A percentile compares a stretch with the other conserved stretches of the same genome.
Evolutionary conservation across 306 rosid species (phyloP).

Genomic region (Gastrolobium bilobum): DNA sequence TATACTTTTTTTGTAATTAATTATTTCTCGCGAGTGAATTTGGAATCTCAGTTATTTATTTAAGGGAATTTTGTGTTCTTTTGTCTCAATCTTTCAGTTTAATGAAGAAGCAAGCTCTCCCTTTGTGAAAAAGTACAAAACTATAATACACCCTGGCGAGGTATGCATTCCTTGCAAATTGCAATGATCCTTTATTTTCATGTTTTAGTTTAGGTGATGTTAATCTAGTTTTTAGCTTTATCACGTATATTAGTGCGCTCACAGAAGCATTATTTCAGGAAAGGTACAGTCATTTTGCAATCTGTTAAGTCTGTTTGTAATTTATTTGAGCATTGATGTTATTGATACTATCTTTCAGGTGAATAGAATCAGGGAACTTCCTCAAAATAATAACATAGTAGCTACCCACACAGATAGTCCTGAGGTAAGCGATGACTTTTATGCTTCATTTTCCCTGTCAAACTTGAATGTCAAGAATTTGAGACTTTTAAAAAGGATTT

Average conservation of each 20-base stretch:
- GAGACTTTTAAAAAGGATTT: neutral
- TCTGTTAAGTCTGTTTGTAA: neutral
- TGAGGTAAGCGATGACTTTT: constrained; percentile 62
- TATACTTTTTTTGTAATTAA: neutral
- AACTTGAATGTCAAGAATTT: constrained; percentile 11
- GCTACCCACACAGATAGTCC: constrained; percentile 99
- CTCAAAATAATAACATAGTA: constrained; percentile 75
- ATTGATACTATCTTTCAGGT: constrained; percentile 64
- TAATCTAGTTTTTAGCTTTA: neutral
- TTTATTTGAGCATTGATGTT: constrained; percentile 6
- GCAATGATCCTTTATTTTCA: neutral
- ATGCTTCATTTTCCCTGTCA: constrained; percentile 23
- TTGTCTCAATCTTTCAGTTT: constrained; percentile 57
- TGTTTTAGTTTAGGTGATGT: neutral
- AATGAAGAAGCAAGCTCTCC: constrained; percentile 97
- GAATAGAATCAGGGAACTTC: constrained; percentile 95
- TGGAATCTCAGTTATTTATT: neutral
- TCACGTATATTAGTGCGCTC: no score
- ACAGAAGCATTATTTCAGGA: neutral
- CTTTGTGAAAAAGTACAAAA: constrained; percentile 89
- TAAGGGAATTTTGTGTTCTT: neutral
- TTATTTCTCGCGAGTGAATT: neutral
- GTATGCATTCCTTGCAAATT: constrained; percentile 48
- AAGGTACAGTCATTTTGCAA: neutral
- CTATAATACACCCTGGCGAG: constrained; percentile 99